Evolutionary conservation across 805 yeast species (phyloP).

Genomic region (Kodamaea leandrae): DNA sequence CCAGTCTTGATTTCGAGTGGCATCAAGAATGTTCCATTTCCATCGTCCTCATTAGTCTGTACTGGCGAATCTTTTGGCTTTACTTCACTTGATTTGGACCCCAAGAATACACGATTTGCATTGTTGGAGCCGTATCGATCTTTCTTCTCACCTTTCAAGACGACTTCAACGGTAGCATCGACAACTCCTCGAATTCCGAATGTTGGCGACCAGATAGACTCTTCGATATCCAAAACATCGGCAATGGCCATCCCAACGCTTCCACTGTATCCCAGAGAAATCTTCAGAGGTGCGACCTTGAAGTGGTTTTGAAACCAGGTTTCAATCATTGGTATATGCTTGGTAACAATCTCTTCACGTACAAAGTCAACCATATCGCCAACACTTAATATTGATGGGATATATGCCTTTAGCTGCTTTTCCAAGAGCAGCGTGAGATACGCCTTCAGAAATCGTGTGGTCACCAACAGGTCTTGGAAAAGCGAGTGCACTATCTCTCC

Average conservation of each 20-base stretch:
- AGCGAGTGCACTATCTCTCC: conserved; percentile 82
- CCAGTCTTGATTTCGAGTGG: conserved; percentile 96
- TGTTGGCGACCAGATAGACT: conserved; percentile 86
- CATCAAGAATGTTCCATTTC: conserved; percentile 41
- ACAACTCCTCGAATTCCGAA: conserved; percentile 87
- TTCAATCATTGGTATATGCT: conserved; percentile 51
- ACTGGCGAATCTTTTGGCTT: no score
- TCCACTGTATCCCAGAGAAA: conserved; percentile 10
- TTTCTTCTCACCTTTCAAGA: neutral
- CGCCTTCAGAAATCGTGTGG: conserved; percentile 33
- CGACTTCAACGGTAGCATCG: conserved; percentile 72
- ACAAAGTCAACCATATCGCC: conserved; percentile 48
- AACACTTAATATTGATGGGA: conserved; percentile 54
- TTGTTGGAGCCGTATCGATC: neutral
- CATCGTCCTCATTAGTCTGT: neutral
- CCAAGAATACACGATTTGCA: neutral
- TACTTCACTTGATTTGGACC: neutral
- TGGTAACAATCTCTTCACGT: conserved; percentile 34
- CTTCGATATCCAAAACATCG: conserved; percentile 80
- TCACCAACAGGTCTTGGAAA: conserved; percentile 56
- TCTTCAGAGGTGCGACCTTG: conserved; percentile 13
- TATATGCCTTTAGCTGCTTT: conserved; percentile 38
- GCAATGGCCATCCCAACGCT: conserved; percentile 33
- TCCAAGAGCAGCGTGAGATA: conserved; percentile 42
- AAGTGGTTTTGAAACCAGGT: conserved; percentile 52